These are phyloP conservation scores for Aureobasidium melanogenum DNA, from an alignment of 2,329 filamentous ascomycete genomes.

Conservation along the genomic window DNA sequence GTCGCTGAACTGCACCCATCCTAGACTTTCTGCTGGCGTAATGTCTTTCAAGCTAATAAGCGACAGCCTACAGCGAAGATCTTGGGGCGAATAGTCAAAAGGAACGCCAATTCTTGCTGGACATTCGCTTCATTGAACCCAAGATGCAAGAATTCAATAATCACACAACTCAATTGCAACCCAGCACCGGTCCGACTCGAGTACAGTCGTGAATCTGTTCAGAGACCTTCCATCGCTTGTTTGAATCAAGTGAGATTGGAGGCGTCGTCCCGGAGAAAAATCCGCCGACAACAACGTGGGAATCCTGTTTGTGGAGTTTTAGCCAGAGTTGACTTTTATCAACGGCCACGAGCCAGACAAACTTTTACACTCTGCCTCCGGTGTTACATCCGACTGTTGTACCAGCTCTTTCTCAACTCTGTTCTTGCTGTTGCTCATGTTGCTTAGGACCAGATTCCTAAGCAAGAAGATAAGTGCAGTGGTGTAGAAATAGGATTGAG, in stretches of 20 bases:
- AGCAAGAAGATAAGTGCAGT: too few relatives aligned
- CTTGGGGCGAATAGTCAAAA: background rate
- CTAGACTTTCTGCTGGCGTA: background rate
- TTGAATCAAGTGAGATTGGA: background rate
- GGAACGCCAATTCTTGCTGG: too few relatives aligned
- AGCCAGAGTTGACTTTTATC: background rate
- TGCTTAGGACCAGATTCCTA: too few relatives aligned
- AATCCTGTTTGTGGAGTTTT: background rate
- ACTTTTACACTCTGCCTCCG: background rate
- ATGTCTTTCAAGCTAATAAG: background rate
- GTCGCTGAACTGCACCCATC: background rate
- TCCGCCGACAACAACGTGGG: background rate
- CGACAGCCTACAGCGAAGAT: background rate
- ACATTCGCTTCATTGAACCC: too few relatives aligned
- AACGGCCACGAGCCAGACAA: background rate
- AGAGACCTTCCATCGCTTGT: background rate
- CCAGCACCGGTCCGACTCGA: background rate
- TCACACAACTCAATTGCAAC: background rate
- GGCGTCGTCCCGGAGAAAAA: background rate
- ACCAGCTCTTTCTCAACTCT: background rate
- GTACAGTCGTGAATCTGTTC: background rate
- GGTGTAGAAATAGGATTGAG: too few relatives aligned
- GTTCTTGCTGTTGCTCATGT: background rate
- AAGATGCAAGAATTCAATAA: background rate
- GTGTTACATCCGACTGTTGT: background rate